A percentile compares a stretch with the other conserved stretches of the same genome.
Evolutionary conservation across 208 protist species (phyloP).

Genomic region (Polymyxa betae): DNA sequence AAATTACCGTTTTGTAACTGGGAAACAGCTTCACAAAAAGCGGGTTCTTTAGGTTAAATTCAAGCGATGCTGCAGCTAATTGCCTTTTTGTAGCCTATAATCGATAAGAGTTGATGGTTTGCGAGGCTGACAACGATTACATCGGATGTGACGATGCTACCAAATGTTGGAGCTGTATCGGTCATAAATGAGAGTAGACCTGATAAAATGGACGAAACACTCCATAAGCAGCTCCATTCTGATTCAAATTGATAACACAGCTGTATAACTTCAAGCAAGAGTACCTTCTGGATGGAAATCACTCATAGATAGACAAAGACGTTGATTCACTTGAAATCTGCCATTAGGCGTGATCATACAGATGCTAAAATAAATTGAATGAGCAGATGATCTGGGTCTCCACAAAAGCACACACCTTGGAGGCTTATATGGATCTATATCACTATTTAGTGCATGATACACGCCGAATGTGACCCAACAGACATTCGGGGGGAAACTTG

Average conservation of each 20-base stretch:
- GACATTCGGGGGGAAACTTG: conserved; percentile 72
- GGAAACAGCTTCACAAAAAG: conserved; percentile 5
- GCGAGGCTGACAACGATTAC: neutral
- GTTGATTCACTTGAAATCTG: conserved; percentile 69
- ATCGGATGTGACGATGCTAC: neutral
- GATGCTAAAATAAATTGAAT: conserved; percentile 72
- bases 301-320: conserved; percentile 76
- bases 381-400: too few species aligned
- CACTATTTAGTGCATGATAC: neutral
- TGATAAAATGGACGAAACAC: conserved; percentile 38
- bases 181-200: conserved; percentile 56
- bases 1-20: neutral
- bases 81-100: neutral
- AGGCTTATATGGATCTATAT: conserved; percentile 5
- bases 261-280: neutral
- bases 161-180: neutral
- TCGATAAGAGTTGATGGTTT: neutral
- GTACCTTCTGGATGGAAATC: conserved; percentile 46
- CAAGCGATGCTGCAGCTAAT: neutral
- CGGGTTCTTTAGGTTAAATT: neutral
- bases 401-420: neutral
- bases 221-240: conserved; percentile 8
- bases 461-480: conserved; percentile 58
- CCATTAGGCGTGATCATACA: conserved; percentile 74
- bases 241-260: neutral